These are phyloP conservation scores for Amborella trichopoda DNA, from an alignment of 164 flowering plant genomes.

Conservation along the genomic window DNA sequence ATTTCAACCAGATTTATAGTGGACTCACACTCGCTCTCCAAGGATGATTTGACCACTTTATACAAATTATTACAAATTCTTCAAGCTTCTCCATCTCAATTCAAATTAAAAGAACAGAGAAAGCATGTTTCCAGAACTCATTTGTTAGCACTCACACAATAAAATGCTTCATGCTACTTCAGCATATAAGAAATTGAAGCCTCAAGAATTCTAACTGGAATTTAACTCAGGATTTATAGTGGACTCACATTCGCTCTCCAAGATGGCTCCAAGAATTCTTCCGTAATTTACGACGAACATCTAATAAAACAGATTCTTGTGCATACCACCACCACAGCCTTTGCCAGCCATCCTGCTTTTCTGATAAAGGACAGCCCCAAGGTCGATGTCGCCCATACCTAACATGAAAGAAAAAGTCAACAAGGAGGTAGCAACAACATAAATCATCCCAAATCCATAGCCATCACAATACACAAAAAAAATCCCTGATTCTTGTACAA, in stretches of 20 bases:
- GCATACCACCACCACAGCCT: constrained; percentile 93
- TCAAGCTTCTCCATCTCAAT: no score
- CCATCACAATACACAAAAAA: neutral
- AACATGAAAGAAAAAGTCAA: constrained; percentile 4
- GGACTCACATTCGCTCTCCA: constrained; percentile 66
- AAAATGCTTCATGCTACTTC: no score
- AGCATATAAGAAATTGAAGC: no score
- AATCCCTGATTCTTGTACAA: neutral
- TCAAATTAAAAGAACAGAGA: no score
- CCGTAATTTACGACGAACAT: constrained; percentile 53
- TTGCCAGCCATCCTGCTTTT: constrained; percentile 65
- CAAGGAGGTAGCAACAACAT: neutral
- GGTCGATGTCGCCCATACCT: constrained; percentile 95
- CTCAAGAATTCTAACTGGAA: no score
- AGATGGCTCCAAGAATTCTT: constrained; percentile 76
- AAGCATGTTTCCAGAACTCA: no score
- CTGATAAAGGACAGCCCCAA: constrained; percentile 34
- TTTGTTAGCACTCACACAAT: no score
- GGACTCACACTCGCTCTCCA: constrained; percentile 66
- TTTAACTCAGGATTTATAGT: no score
- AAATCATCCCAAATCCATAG: neutral
- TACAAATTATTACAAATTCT: no score
- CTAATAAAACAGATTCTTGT: constrained; percentile 63
- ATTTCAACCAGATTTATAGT: no score
- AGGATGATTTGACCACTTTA: no score